Base-by-base conservation (phyloP, 768 basidiomycete genomes). In the Asterophora lycoperdoides region DNA sequence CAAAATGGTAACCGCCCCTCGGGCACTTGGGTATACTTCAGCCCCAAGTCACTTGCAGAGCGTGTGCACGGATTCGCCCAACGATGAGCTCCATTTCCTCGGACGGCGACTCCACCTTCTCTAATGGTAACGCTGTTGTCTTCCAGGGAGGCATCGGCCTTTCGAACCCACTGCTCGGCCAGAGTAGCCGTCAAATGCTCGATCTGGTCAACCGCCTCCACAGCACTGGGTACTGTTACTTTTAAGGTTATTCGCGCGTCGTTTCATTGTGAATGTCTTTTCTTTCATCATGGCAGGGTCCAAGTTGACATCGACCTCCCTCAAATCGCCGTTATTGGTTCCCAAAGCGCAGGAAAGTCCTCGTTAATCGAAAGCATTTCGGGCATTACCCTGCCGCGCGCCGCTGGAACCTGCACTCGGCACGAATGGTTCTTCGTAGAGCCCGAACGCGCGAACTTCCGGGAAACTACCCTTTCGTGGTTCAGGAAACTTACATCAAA, bases 281-380 rank as follows among this genome's bases (percentile, higher is more conserved):
- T n/a, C n/a, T n/a, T n/a, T n/a, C n/a, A n/a, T n/a, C n/a, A n/a
- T n/a, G n/a, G n/a, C n/a, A 88, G 86, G 0, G 83, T 84, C 0
- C 79, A 87, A 52, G 68, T 76, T 11, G 83, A 89, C 44, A 78
- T 90, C 8, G 84, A 87, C 55, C 66, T 89, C 0, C 87, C 88
- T 0, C 78, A 80, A 53, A 86, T 89, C 28, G 82, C 80, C 0
- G 87, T 88, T 36, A 76, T 87, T 14, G 86, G 87, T 1, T 76
- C 73, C 1, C 87, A 89, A 54, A 84, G 81, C 37, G 84, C 83
- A 0, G 87, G 87, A 0, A 89, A 89, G 56, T 86, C 84, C 0
- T 89, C 86, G 0, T 71, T 89, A 4, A 88, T 89, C 9, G 86
- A 89, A 55, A 77, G 83, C 0, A 87, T 89, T 38, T 86, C 84